phyloP scores from a whole-genome alignment of 1,139 yeast species.

The Kurtzmaniella quercitrusa region DNA sequence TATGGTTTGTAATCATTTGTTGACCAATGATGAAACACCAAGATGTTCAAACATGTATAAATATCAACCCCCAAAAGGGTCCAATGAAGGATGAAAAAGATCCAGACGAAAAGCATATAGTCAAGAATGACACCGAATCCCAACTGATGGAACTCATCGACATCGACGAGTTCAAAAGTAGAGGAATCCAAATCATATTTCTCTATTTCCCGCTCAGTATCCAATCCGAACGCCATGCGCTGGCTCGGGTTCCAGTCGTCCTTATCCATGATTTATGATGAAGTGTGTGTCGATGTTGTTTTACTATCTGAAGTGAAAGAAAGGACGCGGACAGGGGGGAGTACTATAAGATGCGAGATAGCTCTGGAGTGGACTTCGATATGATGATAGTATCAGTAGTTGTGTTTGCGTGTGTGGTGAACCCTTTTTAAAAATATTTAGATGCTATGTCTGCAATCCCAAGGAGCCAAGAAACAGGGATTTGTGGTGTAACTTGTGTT shows the following conservation, averaged over 20 bases:
- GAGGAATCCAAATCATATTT: slow-evolving; percentile 36
- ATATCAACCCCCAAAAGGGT: slow-evolving; percentile 69
- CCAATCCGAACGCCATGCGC: slow-evolving; percentile 3
- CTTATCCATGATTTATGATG: not conserved
- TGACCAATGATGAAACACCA: slow-evolving; percentile 78
- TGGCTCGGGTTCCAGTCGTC: not conserved
- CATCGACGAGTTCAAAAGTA: slow-evolving; percentile 40
- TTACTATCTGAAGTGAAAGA: too few species aligned
- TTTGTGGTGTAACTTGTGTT: too few species aligned
- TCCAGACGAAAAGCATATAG: slow-evolving; percentile 47
- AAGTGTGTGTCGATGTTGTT: too few species aligned
- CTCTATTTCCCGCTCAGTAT: slow-evolving; percentile 21
- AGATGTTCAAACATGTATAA: slow-evolving; percentile 71
- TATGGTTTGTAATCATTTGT: slow-evolving; percentile 52
- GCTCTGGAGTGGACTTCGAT: too few species aligned
- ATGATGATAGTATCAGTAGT: too few species aligned
- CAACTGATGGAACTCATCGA: slow-evolving; percentile 50
- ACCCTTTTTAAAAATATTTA: too few species aligned
- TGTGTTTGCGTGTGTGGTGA: too few species aligned
- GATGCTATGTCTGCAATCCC: too few species aligned
- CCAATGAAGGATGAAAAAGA: slow-evolving; percentile 48
- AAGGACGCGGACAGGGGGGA: too few species aligned
- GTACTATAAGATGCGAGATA: too few species aligned
- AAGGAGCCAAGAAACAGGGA: too few species aligned
- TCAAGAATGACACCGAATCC: slow-evolving; percentile 50